A percentile compares a stretch with the other conserved stretches of the same genome.
Evolutionary conservation across 495 filamentous ascomycete genomes (phyloP).

Genomic region (Aspergillus cavernicola): DNA sequence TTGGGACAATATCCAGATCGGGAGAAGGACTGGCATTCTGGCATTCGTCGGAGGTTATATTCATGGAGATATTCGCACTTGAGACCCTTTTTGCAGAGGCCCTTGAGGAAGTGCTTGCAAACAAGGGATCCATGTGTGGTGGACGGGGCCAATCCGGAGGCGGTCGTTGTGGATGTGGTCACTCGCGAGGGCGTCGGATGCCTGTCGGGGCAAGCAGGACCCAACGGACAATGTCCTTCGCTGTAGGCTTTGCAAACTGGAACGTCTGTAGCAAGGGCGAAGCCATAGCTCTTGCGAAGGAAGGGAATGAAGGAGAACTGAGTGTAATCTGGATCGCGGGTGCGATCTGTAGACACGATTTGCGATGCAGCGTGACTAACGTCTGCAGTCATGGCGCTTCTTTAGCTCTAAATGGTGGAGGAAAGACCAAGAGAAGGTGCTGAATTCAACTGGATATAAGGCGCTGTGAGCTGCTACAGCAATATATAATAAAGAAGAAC

Average conservation of each 20-base stretch:
- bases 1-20: conserved; percentile 91
- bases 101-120: conserved; percentile 98
- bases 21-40: conserved; percentile 90
- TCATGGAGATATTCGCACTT: conserved; percentile 96
- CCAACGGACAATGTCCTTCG: conserved; percentile 74
- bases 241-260: conserved; percentile 79
- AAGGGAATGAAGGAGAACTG: conserved; percentile 71
- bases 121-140: conserved; percentile 64
- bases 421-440: no score
- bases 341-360: conserved; percentile 35
- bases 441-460: no score
- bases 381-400: conserved; percentile 35
- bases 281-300: conserved; percentile 69
- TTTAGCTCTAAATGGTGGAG: no score
- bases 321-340: conserved; percentile 54
- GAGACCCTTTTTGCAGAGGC: conserved; percentile 94
- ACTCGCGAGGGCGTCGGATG: conserved; percentile 49
- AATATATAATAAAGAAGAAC: no score
- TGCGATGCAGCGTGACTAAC: conserved; percentile 31
- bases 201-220: conserved; percentile 67
- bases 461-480: no score
- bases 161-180: conserved; percentile 50
- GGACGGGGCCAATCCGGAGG: conserved; percentile 47
- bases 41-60: conserved; percentile 97
- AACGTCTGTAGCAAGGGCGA: conserved; percentile 69